A percentile compares a stretch with the other conserved stretches of the same genome.
Evolutionary conservation across 129 eudicot species (phyloP).

Genomic region (Solidago caesia): DNA sequence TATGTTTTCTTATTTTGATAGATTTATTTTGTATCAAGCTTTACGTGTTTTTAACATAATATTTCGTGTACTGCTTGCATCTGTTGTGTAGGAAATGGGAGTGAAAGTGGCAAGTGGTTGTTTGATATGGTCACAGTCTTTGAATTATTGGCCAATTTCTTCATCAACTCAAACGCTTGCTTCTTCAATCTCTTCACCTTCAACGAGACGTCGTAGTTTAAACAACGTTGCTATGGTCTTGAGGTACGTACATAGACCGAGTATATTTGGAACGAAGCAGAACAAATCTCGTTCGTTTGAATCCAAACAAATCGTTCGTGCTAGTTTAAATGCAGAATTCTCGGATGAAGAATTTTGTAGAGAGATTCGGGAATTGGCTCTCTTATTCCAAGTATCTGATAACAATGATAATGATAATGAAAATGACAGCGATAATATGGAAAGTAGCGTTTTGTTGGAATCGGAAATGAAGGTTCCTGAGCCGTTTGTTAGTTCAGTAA

Average conservation of each 20-base stretch:
- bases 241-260: constrained; percentile 39
- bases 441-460: not conserved
- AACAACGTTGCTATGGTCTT: constrained; percentile 39
- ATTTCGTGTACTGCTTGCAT: not conserved
- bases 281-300: constrained; percentile 41
- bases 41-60: not conserved
- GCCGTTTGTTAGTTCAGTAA: constrained; percentile 6
- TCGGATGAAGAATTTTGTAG: constrained; percentile 80
- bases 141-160: constrained; percentile 49
- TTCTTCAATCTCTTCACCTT: constrained; percentile 56
- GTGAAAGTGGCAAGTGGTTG: constrained; percentile 46
- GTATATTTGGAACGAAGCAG: constrained; percentile 44
- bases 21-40: no score
- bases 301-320: constrained; percentile 35
- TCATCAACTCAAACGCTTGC: constrained; percentile 61
- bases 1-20: no score
- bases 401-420: constrained; percentile 28
- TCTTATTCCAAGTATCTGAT: constrained; percentile 45
- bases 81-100: constrained; percentile 39
- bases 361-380: constrained; percentile 55
- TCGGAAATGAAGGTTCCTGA: constrained; percentile 15
- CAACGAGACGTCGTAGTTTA: constrained; percentile 37
- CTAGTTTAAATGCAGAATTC: constrained; percentile 52
- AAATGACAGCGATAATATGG: not conserved
- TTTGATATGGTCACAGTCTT: constrained; percentile 50